A percentile compares a stretch with the other conserved stretches of the same genome.
These are phyloP conservation scores for Aspergillus sp. DNA, from an alignment of 2,329 filamentous ascomycete species.

Conservation along the genomic window DNA sequence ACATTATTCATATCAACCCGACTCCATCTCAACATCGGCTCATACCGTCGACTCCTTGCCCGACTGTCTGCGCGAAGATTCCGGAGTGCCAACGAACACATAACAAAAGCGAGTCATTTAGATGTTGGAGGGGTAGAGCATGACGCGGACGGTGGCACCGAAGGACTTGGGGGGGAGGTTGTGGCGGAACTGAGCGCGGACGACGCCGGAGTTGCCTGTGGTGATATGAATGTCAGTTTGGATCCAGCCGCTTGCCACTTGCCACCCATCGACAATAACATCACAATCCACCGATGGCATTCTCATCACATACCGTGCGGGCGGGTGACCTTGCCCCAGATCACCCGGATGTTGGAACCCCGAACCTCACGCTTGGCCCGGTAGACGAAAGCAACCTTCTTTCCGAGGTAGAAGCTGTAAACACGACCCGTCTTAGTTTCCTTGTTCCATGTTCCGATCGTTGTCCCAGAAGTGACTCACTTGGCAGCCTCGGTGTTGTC, in stretches of 20 bases:
- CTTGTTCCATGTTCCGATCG: constrained; percentile 1
- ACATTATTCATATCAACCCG: constrained; percentile 36
- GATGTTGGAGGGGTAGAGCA: constrained; percentile 98
- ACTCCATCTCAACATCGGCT: constrained; percentile 40
- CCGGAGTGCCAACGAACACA: constrained; percentile 36
- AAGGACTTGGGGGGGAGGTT: constrained; percentile 97
- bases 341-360: constrained; percentile 97
- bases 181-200: constrained; percentile 93
- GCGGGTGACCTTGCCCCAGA: constrained; percentile 98
- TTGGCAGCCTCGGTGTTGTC: constrained; percentile 85
- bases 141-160: constrained; percentile 92
- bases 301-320: constrained; percentile 71
- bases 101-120: constrained; percentile 54
- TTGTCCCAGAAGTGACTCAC: constrained; percentile 48
- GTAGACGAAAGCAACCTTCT: constrained; percentile 99
- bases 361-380: constrained; percentile 91
- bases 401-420: constrained; percentile 86
- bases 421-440: constrained; percentile 21
- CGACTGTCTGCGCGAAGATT: constrained; percentile 37
- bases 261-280: not conserved
- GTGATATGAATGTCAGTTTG: not conserved
- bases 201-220: constrained; percentile 92
- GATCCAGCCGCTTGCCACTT: not conserved
- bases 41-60: constrained; percentile 39
- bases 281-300: not conserved